Evolutionary conservation across 2,329 filamentous ascomycete genomes (phyloP), one percentile per base, ranked within the genome.

Genomic region (Cercospora canescens): DNA sequence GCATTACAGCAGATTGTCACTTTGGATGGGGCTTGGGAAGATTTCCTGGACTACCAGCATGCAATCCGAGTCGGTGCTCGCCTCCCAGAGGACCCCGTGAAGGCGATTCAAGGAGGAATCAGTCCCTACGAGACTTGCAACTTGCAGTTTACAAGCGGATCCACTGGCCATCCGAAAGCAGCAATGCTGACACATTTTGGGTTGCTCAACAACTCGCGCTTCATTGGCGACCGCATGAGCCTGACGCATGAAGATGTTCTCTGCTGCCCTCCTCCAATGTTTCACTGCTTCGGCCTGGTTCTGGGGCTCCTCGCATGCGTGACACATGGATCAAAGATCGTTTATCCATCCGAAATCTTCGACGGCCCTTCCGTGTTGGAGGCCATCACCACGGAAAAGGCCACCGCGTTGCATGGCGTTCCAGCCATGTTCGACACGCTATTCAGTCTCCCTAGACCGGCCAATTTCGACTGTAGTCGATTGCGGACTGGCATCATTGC

Each of bases 221-320:
- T 74, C 62, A 74, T 75, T 34, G 91, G 90, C 62, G 89, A 92
- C 77, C 86, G 90, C 50, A 91, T 93, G 89, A 84, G 86, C 6
- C 83, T 94, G 16, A 88, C 86, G 0, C 79, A 86, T 2, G 81
- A 83, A 54, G 91, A 94, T 74, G 82, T 89, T 7, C 83, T 95
- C 11, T 94, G 91, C 81, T 95, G 92, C 76, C 91, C 91, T 3
- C 91, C 92, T 0, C 92, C 92, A 0, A 84, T 95, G 3, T 95
- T 95, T 82, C 92, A 95, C 81, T 94, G 91, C 81, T 94, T 94
- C 75, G 91, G 91, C 1, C 85, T 94, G 7, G 91, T 94, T 1
- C 86, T 93, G 3, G 91, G 91, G 8, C 83, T 94, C 52, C 84
- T 94, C 63, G 88, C 90, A 1, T 84, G 87, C 50, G 79, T 93